Base-by-base conservation (phyloP, 2,329 filamentous ascomycete genomes). In the Aspergillus chevalieri region DNA sequence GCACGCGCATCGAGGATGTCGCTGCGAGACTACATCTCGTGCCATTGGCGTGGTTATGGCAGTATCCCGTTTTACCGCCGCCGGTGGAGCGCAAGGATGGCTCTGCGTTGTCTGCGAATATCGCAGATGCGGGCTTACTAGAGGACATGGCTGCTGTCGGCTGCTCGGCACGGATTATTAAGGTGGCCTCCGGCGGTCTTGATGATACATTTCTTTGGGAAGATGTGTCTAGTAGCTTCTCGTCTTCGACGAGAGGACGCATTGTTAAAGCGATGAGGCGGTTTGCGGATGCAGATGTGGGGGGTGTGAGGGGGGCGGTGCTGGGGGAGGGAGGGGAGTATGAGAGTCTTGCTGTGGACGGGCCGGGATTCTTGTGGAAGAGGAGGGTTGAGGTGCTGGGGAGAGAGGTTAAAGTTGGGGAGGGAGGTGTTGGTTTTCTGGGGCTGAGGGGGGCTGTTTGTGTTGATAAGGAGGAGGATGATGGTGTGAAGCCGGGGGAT, bases 261-360 rank as follows among this genome's bases (percentile, higher is more conserved):
- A 61, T 86, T 47, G 69, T 73, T 26, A 77, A 73, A 53, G 75
- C 65, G 22, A 70, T 77, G 62, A 64, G 57, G 49, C 65, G 82
- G 54, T 95, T 94, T 70, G 86, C 64, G 12, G 38, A 30, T 10
- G 26, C 26, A 10, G 58, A 52, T 5, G 60, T 61, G 36, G 86
- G 42, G 72, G 78, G 53, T 74, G 72, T 61, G 74, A 80, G 52
- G 73, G 89, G 87, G 0, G 86, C 87, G 7, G 82, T 91, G 8
- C 72, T 97, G 15, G 93, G 93, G 1, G 93, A 97, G 67, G 93
- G 93, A 5, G 93, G 93, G 3, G 93, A 97, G 74, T 97, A 94
- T 68, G 93, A 97, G 78, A 97, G 90, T 26, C 74, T 97, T 47
- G 89, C 93, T 42, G 64, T 97, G 33, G 83, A 90, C 68, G 93